Evolutionary conservation across 805 yeast species (phyloP), one percentile per base, ranked within the genome.

Genomic region (Maudiozyma bulderi): DNA sequence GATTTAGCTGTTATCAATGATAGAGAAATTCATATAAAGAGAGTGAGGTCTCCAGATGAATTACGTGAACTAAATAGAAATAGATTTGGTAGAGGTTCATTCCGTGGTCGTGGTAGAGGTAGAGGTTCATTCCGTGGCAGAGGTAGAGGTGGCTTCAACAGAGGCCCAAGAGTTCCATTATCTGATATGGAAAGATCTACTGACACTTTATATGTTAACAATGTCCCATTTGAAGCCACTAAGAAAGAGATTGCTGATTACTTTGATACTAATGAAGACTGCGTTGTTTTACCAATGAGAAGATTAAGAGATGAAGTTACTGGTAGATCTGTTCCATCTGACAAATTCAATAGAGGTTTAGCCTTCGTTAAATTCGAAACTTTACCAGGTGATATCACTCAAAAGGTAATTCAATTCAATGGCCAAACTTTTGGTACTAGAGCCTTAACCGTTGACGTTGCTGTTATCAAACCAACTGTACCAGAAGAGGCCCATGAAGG

Each of bases 351-450:
- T 68, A 62, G 75, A 70, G 85, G 86, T 40, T 80, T 77, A 57
- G 84, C 81, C 11, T 81, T 80, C 61, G 76, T 79, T 46, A 77
- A 79, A 51, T 78, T 77, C 56, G 72, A 64, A 41, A 55, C 66
- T 44, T 46, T 56, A 37, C 43, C 47, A 29, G 71, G 69, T 8
- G 50, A 44, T 34, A 48, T 48, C 11, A 11, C 49, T 34, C 77
- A 78, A 32, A 95, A 87, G 59, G 78, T 86, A 52, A 79, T 73
- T 37, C 77, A 79, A 59, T 81, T 81, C 65, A 75, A 84, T 54
- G 95, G 88, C 47, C 74, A 73, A 59, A 75, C 73, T 47, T 69
- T 84, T 56, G 78, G 78, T 52, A 95, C 84, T 46, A 77, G 86
- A 64, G 73, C 72, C 45, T 69, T 89, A 50, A 69, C 75, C 43